Evolutionary conservation across 352 stramenopile species (phyloP), one percentile per base, ranked within the genome.

Genomic region (Pelagophyceae sp.): DNA sequence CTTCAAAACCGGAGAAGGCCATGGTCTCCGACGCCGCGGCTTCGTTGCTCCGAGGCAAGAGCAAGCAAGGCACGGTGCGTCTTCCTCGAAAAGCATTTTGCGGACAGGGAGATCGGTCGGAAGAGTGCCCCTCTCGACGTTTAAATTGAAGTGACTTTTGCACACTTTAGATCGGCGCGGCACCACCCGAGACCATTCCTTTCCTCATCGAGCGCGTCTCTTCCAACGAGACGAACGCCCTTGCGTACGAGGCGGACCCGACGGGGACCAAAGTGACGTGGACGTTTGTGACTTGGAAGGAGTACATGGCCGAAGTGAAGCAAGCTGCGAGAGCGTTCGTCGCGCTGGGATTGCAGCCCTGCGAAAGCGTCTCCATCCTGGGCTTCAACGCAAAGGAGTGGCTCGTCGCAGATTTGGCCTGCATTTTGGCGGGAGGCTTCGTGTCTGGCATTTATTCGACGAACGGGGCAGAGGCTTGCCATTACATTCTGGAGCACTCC

Each of bases 371-470:
- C 67, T 90, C 84, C 79, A 93, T 95, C 82, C 90, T 94, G 72
- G 89, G 90, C 71, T 93, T 93, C 82, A 95, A 94, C 85, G 86
- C 88, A 72, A 86, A 87, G 3, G 89, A 95, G 74, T 95, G 90
- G 90, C 78, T 83, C 67, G 27, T 71, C 29, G 45, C 45, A 54
- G 45, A 54, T 23, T 87, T 93, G 70, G 90, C 88, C 54, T 84
- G 87, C 58, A 94, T 95, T 80, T 87, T 93, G 71, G 90, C 90
- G 0, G 89, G 90, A 27, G 88, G 82, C 32, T 83, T 94, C 37
- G 86, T 89, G 0, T 88, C 89, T 31, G 90, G 90, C 23, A 93
- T 95, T 76, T 95, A 95, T 87, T 91, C 90, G 78, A 95, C 90
- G 40, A 94, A 93, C 83, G 88, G 81, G 37, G 86, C 89, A 11